phyloP scores from a whole-genome alignment of 2,329 filamentous ascomycete genomes.

The Colletotrichum sp. region DNA sequence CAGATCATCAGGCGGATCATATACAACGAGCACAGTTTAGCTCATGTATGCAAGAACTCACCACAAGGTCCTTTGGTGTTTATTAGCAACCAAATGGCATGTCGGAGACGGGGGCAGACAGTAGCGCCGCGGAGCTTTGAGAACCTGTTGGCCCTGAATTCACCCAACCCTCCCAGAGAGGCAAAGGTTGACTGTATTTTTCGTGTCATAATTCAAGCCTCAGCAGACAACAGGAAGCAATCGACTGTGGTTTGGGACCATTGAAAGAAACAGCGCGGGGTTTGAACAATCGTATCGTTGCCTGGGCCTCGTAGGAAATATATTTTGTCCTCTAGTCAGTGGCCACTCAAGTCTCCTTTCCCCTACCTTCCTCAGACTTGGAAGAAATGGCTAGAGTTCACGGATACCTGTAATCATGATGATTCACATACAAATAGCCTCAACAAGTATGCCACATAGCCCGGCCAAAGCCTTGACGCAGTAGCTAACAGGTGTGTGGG shows the following conservation, averaged over 20 bases:
- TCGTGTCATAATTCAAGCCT: not conserved
- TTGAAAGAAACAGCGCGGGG: accelerated
- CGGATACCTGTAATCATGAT: too few relatives aligned
- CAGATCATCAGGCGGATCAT: not conserved
- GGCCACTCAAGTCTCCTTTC: too few relatives aligned
- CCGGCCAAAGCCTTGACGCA: too few relatives aligned
- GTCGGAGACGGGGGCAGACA: not conserved
- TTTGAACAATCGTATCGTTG: not conserved
- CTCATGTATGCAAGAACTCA: accelerated
- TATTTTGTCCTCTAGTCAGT: not conserved
- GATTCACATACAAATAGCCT: not conserved
- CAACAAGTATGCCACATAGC: too few relatives aligned
- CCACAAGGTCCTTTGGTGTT: not conserved
- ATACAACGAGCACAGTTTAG: accelerated
- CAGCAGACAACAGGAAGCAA: too few relatives aligned
- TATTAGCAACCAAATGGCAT: accelerated
- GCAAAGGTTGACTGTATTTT: not conserved
- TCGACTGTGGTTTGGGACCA: not conserved
- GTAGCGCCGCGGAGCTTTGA: not conserved
- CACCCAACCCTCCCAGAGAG: not conserved
- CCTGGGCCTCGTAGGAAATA: not conserved
- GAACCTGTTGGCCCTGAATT: not conserved
- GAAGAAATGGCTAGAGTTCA: not conserved
- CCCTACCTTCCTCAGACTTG: not conserved
- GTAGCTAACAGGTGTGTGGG: too few relatives aligned